Conservation (phyloP, 1,139 yeast genomes). For the Zhuliangozyma blackwelliae region DNA sequence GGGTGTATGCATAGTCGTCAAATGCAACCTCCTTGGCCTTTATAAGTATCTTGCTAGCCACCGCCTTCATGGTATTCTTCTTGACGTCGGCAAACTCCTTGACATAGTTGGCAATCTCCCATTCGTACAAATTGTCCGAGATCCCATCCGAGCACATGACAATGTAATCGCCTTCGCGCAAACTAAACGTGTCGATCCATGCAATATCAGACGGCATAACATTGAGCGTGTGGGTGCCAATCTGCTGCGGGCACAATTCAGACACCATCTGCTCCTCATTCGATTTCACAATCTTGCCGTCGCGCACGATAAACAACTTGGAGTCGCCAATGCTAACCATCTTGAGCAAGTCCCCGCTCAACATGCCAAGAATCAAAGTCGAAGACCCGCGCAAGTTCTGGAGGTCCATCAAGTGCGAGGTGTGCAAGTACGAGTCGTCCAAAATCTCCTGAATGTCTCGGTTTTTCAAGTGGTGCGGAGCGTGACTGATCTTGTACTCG, state of each 20-base stretch:
- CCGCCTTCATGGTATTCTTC: constrained; percentile 29
- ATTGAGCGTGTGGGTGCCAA: constrained; percentile 49
- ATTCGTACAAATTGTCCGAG: constrained; percentile 48
- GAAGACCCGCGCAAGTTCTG: constrained; percentile 51
- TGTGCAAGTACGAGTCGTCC: constrained; percentile 49
- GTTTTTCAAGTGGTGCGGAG: constrained; percentile 40
- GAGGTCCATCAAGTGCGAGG: constrained; percentile 51
- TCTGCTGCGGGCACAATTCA: constrained; percentile 51
- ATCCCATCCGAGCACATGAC: constrained; percentile 53
- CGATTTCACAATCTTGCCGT: constrained; percentile 41
- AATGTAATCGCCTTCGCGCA: constrained; percentile 40
- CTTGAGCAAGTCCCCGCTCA: constrained; percentile 45
- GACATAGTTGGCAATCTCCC: constrained; percentile 40
- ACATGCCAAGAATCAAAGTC: constrained; percentile 48
- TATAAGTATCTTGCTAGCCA: constrained; percentile 36
- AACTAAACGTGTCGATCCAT: constrained; percentile 40
- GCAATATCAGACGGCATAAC: constrained; percentile 48
- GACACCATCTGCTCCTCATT: constrained; percentile 48
- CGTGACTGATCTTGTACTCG: constrained; percentile 39
- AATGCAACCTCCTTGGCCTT: constrained; percentile 50
- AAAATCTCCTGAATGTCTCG: constrained; percentile 44
- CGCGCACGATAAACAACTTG: constrained; percentile 45
- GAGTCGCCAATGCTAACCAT: constrained; percentile 57
- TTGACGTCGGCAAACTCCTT: constrained; percentile 26
- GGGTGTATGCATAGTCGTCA: constrained; percentile 52